These are phyloP conservation scores for Cyclotella cryptica DNA, from an alignment of 108 stramenopile species.

Conservation along the genomic window DNA sequence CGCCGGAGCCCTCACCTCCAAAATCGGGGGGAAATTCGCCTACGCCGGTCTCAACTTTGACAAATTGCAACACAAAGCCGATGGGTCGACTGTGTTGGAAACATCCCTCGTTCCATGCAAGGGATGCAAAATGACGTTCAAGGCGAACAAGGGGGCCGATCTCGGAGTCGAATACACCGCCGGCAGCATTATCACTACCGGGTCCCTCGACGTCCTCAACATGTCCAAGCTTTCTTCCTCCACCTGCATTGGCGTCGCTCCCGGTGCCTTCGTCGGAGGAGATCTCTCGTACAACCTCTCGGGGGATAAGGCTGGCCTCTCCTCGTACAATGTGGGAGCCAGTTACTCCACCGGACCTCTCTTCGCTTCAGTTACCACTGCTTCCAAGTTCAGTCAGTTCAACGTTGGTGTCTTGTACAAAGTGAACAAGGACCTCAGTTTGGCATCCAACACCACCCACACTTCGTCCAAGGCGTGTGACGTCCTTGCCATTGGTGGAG, in stretches of 20 bases:
- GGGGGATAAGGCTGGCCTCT: slow-evolving; percentile 75
- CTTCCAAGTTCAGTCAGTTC: slow-evolving; percentile 79
- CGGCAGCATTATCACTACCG: slow-evolving; percentile 80
- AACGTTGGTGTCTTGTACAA: slow-evolving; percentile 88
- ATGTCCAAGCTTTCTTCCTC: slow-evolving; percentile 86
- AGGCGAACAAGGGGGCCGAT: slow-evolving; percentile 91
- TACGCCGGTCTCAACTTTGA: slow-evolving; percentile 92
- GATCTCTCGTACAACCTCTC: slow-evolving; percentile 87
- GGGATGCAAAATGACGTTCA: slow-evolving; percentile 85
- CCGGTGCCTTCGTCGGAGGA: slow-evolving; percentile 85
- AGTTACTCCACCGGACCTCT: slow-evolving; percentile 84
- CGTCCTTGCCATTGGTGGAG: slow-evolving; percentile 73
- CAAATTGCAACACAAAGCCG: slow-evolving; percentile 87
- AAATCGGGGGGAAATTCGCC: slow-evolving; percentile 88
- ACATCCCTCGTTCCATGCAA: slow-evolving; percentile 81
- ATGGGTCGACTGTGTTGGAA: slow-evolving; percentile 86
- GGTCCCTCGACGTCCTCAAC: slow-evolving; percentile 81
- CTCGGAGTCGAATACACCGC: slow-evolving; percentile 87
- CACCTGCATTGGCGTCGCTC: slow-evolving; percentile 76
- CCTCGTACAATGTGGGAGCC: slow-evolving; percentile 83
- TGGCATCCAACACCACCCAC: slow-evolving; percentile 86
- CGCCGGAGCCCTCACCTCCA: slow-evolving; percentile 80
- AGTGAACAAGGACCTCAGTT: slow-evolving; percentile 77
- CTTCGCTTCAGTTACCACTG: slow-evolving; percentile 76
- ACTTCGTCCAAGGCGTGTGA: slow-evolving; percentile 73